Evolutionary conservation across 2,329 filamentous ascomycete genomes (phyloP).

Genomic region (Sphaerulina vaccinii): DNA sequence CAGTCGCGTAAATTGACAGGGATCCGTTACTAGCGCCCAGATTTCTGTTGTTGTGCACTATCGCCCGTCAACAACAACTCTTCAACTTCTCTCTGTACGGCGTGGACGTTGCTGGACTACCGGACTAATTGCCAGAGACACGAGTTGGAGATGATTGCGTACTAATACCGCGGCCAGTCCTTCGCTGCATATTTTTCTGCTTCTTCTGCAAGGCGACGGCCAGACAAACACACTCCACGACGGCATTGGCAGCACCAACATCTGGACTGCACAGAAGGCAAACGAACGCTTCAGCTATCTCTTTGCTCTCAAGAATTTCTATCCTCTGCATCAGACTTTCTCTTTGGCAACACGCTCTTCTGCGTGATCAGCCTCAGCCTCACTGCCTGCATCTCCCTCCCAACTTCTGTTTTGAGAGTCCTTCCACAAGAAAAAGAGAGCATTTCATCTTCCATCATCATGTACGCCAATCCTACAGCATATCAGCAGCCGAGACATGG

Average conservation of each 20-base stretch:
- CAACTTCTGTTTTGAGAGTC: conserved; percentile 10
- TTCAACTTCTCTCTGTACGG: too few species aligned
- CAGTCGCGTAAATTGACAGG: too few species aligned
- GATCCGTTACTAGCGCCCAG: too few species aligned
- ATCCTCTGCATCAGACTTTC: conserved; percentile 10
- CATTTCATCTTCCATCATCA: conserved; percentile 2
- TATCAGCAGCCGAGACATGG: conserved; percentile 13
- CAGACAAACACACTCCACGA: neutral
- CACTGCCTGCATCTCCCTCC: conserved; percentile 1
- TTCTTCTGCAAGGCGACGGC: too few species aligned
- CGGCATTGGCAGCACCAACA: neutral
- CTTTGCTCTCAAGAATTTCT: conserved; percentile 17
- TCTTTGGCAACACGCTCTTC: conserved; percentile 9
- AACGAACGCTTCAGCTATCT: conserved; percentile 17
- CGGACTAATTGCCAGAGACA: too few species aligned
- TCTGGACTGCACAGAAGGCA: conserved; percentile 10
- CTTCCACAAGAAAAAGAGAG: neutral
- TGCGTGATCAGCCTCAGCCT: neutral
- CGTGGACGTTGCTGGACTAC: too few species aligned
- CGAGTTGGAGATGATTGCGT: too few species aligned
- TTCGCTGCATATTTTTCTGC: too few species aligned
- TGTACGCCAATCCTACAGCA: conserved; percentile 7
- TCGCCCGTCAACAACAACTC: too few species aligned
- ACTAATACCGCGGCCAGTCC: neutral
- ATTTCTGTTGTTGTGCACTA: too few species aligned